Conservation (phyloP, 1,284 basidiomycete genomes). For the Cryptococcus sp. region DNA sequence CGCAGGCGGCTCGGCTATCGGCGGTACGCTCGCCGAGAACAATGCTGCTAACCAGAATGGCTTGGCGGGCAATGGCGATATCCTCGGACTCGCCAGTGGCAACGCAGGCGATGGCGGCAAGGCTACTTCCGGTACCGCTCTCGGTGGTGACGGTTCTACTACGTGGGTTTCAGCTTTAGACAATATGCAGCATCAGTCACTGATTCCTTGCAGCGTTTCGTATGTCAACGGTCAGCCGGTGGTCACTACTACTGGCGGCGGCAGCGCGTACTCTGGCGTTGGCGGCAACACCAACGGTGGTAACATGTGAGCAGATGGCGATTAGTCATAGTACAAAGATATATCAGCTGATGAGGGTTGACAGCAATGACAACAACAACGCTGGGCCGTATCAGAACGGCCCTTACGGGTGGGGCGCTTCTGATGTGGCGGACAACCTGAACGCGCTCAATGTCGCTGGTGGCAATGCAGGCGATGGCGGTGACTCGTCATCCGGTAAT, state of each 20-base stretch:
- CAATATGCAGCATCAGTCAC: background rate
- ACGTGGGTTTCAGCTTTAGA: slow-evolving; percentile 13
- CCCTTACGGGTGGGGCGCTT: slow-evolving; percentile 8
- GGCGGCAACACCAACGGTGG: slow-evolving; percentile 36
- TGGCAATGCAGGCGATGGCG: slow-evolving; percentile 33
- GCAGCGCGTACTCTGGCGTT: slow-evolving; percentile 37
- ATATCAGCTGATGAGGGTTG: background rate
- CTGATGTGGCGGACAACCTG: slow-evolving; percentile 14
- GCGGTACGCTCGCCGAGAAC: slow-evolving; percentile 21
- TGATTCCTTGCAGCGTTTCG: slow-evolving; percentile 8
- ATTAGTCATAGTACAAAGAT: background rate
- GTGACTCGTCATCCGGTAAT: slow-evolving; percentile 32
- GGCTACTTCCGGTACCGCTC: slow-evolving; percentile 29
- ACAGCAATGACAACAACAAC: slow-evolving; percentile 14
- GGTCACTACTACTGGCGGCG: slow-evolving; percentile 19
- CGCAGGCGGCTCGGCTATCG: slow-evolving; percentile 28
- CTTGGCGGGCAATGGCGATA: slow-evolving; percentile 4
- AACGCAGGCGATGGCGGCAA: slow-evolving; percentile 37
- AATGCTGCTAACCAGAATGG: slow-evolving; percentile 3
- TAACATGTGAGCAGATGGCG: slow-evolving; percentile 22
- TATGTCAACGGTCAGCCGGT: slow-evolving; percentile 19
- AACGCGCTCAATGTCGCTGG: slow-evolving; percentile 23
- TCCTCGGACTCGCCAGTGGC: slow-evolving; percentile 16
- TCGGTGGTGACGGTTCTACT: slow-evolving; percentile 23
- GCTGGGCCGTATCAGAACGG: slow-evolving; percentile 8